These are phyloP conservation scores for Colletotrichum incanum DNA, from an alignment of 2,329 filamentous ascomycete species.

Conservation along the genomic window DNA sequence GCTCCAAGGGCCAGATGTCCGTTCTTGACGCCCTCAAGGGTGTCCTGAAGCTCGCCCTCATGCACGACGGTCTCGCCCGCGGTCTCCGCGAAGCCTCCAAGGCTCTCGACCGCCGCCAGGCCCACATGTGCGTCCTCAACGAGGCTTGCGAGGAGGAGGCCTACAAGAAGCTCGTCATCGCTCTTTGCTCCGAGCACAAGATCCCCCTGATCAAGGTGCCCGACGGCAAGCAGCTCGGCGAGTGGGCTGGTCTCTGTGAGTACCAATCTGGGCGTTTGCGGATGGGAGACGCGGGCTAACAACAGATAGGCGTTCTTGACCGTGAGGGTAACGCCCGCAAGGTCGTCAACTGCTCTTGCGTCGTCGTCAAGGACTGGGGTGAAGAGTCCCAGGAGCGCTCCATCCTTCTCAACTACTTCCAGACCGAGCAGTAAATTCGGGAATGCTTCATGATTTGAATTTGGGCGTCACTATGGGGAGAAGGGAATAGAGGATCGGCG, in stretches of 20 bases:
- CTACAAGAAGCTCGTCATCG: slow-evolving; percentile 99
- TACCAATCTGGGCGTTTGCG: slow-evolving; percentile 51
- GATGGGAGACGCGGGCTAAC: slow-evolving; percentile 49
- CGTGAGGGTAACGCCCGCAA: slow-evolving; percentile 99
- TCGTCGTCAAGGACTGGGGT: slow-evolving; percentile 99
- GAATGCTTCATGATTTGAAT: slow-evolving; percentile 47
- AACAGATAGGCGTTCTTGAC: slow-evolving; percentile 87
- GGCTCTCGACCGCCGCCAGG: slow-evolving; percentile 97
- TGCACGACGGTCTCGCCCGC: slow-evolving; percentile 99
- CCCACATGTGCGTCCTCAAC: slow-evolving; percentile 99
- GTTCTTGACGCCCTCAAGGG: slow-evolving; percentile 99
- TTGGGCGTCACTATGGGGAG: slow-evolving; percentile 51
- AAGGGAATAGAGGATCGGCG: slow-evolving; percentile 42
- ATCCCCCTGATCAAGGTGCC: slow-evolving; percentile 99
- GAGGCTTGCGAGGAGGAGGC: slow-evolving; percentile 99
- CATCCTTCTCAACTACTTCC: slow-evolving; percentile 99
- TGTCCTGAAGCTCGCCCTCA: slow-evolving; percentile 97
- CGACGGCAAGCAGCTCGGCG: slow-evolving; percentile 99
- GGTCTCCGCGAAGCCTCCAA: slow-evolving; percentile 99
- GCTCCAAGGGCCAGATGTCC: slow-evolving; percentile 93
- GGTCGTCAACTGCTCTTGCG: slow-evolving; percentile 99
- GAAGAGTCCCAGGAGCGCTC: slow-evolving; percentile 99
- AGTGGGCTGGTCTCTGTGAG: slow-evolving; percentile 99
- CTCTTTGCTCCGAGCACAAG: slow-evolving; percentile 99
- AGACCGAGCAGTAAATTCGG: slow-evolving; percentile 80